Evolutionary conservation across 139 green algal genomes (phyloP).

Genomic region (Micractinium sp.): DNA sequence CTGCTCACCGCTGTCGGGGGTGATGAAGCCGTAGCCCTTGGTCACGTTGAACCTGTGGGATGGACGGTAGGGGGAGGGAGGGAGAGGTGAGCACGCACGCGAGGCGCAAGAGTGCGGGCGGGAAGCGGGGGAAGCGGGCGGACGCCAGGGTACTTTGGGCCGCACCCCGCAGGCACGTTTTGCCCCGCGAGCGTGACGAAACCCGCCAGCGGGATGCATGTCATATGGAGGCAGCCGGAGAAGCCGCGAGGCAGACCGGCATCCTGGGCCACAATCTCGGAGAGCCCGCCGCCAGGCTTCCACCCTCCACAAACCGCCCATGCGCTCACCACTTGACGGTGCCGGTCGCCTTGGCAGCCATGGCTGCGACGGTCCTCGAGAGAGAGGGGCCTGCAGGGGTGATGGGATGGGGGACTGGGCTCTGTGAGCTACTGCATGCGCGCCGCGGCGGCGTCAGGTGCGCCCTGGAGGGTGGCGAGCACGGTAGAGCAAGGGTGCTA

Average conservation of each 20-base stretch:
- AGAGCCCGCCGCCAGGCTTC: no score
- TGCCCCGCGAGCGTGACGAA: background rate
- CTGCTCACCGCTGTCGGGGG: conserved; percentile 59
- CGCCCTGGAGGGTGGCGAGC: background rate
- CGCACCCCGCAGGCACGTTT: background rate
- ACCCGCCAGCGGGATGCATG: no score
- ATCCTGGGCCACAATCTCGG: no score
- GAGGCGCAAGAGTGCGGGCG: background rate
- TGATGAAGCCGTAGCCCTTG: conserved; percentile 87
- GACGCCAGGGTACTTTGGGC: no score
- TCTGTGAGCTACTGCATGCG: background rate
- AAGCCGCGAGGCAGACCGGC: no score
- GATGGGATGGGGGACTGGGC: no score
- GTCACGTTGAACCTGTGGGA: conserved; percentile 80
- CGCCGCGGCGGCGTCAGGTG: background rate
- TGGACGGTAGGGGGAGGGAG: background rate
- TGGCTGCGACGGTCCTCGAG: background rate
- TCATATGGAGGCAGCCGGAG: no score
- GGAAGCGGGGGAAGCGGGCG: no score
- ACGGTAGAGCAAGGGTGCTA: background rate
- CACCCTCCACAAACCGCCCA: background rate
- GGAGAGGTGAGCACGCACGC: background rate
- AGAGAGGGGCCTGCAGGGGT: background rate
- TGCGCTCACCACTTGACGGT: conserved; percentile 71
- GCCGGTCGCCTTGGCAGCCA: conserved; percentile 57